Base-by-base conservation (phyloP, 768 basidiomycete genomes). In the Phylloporus rhodoxanthus region DNA sequence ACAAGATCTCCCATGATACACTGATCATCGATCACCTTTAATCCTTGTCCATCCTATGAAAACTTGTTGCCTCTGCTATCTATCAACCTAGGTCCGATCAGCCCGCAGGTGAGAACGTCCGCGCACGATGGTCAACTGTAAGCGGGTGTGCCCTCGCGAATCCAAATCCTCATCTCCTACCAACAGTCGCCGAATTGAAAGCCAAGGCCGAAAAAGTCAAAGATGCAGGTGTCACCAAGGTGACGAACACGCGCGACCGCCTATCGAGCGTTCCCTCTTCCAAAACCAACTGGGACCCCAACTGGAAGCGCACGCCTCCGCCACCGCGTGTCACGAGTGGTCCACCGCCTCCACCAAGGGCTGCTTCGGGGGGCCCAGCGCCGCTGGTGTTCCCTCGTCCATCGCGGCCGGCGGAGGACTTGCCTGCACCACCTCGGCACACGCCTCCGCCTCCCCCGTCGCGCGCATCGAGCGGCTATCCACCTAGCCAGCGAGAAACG, bases 141-240 rank as follows among this genome's bases (percentile, higher is more conserved):
- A 68, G 65, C 51, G 44, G 23, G 32, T n/a, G 15, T 17, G 7
- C 11, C 8, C n/a, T 8, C 42, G 34, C 46, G 37, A n/a, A 43
- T 30, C 15, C 42, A 42, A 28, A 20, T 39, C 50, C 49, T 46
- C 47, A 51, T 42, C 38, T 32, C 10, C 41, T 34, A 20, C 42
- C 30, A 14, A 34, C 52, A 82, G 81, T 84, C 50, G 79, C 82
- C 47, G 84, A 86, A 39, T 64, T 87, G 44, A 84, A 84, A 62
- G 77, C 77, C 34, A 81, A 79, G 56, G 85, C 86, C 9, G 63
- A 66, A 19, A 81, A 78, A 49, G 81, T 74, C n/a, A 82, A 82
- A 49, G 78, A 80, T 60, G 72, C 73, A 2, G 67, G 77, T 15
- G 72, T 79, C 14, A 69, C 72, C 50, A 81, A 75, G 59, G 45